Evolutionary conservation across 2,329 filamentous ascomycete genomes (phyloP).

Genomic region (Xenoacremonium recifei): DNA sequence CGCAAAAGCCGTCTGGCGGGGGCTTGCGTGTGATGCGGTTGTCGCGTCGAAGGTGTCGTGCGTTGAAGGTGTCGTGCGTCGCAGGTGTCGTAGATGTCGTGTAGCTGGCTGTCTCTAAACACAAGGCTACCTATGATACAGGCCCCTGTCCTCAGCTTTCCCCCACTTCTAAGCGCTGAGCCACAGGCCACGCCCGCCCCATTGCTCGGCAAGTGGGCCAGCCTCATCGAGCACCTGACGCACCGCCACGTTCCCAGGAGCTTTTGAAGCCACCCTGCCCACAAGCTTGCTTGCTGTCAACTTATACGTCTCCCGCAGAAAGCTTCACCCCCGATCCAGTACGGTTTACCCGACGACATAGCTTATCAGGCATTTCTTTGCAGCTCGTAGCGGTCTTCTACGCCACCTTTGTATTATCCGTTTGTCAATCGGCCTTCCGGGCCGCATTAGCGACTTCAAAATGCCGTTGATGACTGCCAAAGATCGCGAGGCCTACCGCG

Average conservation of each 20-base stretch:
- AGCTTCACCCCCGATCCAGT: too few species aligned
- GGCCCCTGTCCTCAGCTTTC: background rate
- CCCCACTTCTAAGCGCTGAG: background rate
- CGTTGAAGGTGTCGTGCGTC: too few species aligned
- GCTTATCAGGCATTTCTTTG: too few species aligned
- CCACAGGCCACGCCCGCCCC: background rate
- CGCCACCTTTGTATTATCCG: too few species aligned
- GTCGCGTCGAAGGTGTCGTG: constrained; percentile 6
- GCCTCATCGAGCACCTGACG: constrained; percentile 22
- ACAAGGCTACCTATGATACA: too few species aligned
- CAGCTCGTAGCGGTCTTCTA: too few species aligned
- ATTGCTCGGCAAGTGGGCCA: constrained; percentile 16
- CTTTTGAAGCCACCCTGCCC: constrained; percentile 22
- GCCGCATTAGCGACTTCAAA: constrained; percentile 25
- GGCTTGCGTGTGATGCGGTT: background rate
- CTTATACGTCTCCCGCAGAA: constrained; percentile 26
- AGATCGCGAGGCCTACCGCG: constrained; percentile 39
- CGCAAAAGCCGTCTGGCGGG: background rate
- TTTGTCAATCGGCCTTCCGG: constrained; percentile 23
- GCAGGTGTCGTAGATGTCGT: background rate
- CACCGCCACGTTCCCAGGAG: constrained; percentile 22
- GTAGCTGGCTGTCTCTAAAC: background rate
- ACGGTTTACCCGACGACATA: too few species aligned
- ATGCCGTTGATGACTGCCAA: constrained; percentile 34
- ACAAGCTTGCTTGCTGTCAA: constrained; percentile 11